Evolutionary conservation across 805 yeast species (phyloP), one percentile per base, ranked within the genome.

Genomic region (Metschnikowia peoriensis): DNA sequence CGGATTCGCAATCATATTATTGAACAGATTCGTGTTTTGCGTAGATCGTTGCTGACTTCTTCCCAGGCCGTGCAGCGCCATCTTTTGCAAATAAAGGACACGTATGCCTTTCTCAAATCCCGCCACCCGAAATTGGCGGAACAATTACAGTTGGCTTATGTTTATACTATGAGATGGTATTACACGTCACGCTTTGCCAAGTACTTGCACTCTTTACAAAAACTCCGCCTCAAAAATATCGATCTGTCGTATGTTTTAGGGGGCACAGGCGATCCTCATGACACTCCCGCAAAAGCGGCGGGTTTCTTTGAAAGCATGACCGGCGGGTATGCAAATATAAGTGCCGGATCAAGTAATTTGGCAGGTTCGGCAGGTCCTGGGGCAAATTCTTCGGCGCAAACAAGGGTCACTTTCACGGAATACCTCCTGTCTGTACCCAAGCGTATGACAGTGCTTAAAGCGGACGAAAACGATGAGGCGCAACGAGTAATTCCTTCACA

Each of bases 91-190:
- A 83, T 84, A n/a, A 81, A 79, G 54, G 89, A 85, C 47, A 75
- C 83, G 1, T 88, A 71, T 59, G 70, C 70, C 3, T 90, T 88
- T 54, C 66, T 93, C 38, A 66, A 73, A 4, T 61, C 69, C 5
- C 80, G 82, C 46, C 81, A 87, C 52, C 76, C 79, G 8, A 76
- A 82, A 7, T 70, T 94, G 50, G 93, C 96, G 0, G 65, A 72
- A 14, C 94, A 89, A 62, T 76, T 94, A 39, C 78, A 84, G 50
- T 80, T 80, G 61, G 98, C 97, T 0, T 94, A 94, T 66, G 72
- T 85, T 16, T 84, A 84, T 62, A 93, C 98, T 2, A 92, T 94
- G 89, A 76, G 81, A 61, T 94, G 99, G 99, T 94, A 93, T 71
- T 94, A 94, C 66, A 76, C 79, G 52, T 80, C 86, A 51, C 81